A percentile compares a stretch with the other conserved stretches of the same genome.
Conservation (phyloP, 345 rosid genomes). For the Kernera saxatilis region DNA sequence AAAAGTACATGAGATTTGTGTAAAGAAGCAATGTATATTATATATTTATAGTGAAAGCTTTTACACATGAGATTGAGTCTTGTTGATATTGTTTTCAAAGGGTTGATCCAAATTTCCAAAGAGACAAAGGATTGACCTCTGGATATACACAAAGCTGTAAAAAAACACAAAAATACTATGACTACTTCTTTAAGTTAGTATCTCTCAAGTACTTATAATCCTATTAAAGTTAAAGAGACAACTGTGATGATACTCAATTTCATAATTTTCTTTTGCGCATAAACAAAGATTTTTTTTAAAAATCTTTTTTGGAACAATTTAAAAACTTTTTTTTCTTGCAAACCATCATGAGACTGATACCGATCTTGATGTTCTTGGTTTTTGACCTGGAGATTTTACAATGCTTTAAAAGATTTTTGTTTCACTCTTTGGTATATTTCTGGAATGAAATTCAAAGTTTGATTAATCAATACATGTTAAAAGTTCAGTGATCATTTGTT, state of each 20-base stretch:
- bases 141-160: slow-evolving; percentile 30
- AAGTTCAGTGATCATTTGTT: not conserved
- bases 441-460: not conserved
- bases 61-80: slow-evolving; percentile 24
- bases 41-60: slow-evolving; percentile 2
- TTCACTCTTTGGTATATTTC: not conserved
- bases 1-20: slow-evolving; percentile 6
- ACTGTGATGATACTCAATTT: slow-evolving; percentile 20
- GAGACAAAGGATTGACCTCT: slow-evolving; percentile 25
- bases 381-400: not conserved
- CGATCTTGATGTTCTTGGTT: not conserved
- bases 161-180: slow-evolving; percentile 12
- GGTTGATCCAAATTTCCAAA: slow-evolving; percentile 21
- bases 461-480: not conserved
- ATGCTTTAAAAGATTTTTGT: not conserved
- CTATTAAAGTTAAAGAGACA: slow-evolving; percentile 29
- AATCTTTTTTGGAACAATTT: not conserved
- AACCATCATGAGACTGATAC: slow-evolving; percentile 2
- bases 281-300: not conserved
- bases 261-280: not conserved
- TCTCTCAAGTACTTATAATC: slow-evolving; percentile 18
- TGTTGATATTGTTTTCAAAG: not conserved
- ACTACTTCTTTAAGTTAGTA: slow-evolving; percentile 22
- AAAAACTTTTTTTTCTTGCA: not conserved
- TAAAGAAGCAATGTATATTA: not conserved